Percentiles rank a stretch among this genome's conserved stretches.
Conservation (phyloP, 345 rosid species). For the Trapa incisa region DNA sequence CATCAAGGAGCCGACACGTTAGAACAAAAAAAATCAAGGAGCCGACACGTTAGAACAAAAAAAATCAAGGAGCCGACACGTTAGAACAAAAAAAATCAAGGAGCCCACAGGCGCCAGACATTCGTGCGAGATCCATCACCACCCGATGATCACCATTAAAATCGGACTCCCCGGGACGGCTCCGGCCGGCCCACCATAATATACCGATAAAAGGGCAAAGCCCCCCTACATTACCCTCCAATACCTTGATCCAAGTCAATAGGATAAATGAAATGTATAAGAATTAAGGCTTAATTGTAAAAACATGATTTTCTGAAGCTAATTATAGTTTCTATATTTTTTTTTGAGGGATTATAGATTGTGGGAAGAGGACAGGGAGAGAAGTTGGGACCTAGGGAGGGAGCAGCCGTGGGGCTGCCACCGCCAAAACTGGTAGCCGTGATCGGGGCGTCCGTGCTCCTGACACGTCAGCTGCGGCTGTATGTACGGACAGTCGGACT, state of each 20-base stretch:
- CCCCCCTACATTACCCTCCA: background rate
- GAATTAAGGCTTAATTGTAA: background rate
- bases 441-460: conserved; percentile 79
- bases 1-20: background rate
- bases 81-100: background rate
- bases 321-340: background rate
- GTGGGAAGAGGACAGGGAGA: conserved; percentile 3
- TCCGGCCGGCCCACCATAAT: background rate
- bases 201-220: background rate
- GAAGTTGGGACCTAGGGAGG: conserved; percentile 49
- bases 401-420: conserved; percentile 91
- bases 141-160: background rate
- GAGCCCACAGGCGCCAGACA: background rate
- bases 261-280: too few relatives aligned
- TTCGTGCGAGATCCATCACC: background rate
- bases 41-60: too few relatives aligned
- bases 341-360: background rate
- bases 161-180: background rate
- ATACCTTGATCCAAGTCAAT: too few relatives aligned
- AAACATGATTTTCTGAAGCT: background rate
- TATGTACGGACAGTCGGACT: conserved; percentile 92
- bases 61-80: background rate
- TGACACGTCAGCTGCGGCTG: conserved; percentile 98
- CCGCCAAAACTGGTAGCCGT: conserved; percentile 64
- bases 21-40: background rate